Percentiles rank a stretch among this genome's conserved stretches.
phyloP scores from a whole-genome alignment of 2,329 filamentous ascomycete genomes.

The Hypomyces perniciosus region DNA sequence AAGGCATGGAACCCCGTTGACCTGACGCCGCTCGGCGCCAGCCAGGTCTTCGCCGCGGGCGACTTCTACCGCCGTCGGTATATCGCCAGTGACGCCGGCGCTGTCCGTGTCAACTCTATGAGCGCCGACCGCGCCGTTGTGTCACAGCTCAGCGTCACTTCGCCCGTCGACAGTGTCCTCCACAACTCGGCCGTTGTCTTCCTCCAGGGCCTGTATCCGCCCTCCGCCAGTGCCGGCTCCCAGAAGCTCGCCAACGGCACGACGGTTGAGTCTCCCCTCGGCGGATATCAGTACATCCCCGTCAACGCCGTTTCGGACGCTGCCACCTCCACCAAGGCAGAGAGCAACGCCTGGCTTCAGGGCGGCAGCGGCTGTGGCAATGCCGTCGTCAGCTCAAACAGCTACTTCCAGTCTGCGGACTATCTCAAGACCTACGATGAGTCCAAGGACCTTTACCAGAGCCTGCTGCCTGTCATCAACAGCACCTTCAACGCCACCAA shows the following conservation, averaged over 20 bases:
- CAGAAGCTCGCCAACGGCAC: constrained; percentile 68
- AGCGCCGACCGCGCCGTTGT: constrained; percentile 59
- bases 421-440: constrained; percentile 39
- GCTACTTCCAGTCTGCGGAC: constrained; percentile 44
- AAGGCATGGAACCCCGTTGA: constrained; percentile 66
- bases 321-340: constrained; percentile 48
- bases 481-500: constrained; percentile 40
- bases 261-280: constrained; percentile 59
- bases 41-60: constrained; percentile 67
- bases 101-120: constrained; percentile 54
- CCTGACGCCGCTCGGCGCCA: constrained; percentile 74
- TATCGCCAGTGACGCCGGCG: constrained; percentile 52
- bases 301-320: constrained; percentile 55
- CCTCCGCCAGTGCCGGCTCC: constrained; percentile 46
- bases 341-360: constrained; percentile 54
- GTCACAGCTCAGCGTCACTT: constrained; percentile 64
- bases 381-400: constrained; percentile 48
- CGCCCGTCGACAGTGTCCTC: constrained; percentile 70
- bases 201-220: constrained; percentile 81
- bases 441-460: constrained; percentile 55
- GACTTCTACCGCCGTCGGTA: constrained; percentile 73
- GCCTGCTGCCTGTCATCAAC: constrained; percentile 49
- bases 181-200: constrained; percentile 76
- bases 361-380: constrained; percentile 51
- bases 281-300: constrained; percentile 80